Conservation (phyloP, 2,329 filamentous ascomycete species). For the Metarhizium anisopliae region DNA sequence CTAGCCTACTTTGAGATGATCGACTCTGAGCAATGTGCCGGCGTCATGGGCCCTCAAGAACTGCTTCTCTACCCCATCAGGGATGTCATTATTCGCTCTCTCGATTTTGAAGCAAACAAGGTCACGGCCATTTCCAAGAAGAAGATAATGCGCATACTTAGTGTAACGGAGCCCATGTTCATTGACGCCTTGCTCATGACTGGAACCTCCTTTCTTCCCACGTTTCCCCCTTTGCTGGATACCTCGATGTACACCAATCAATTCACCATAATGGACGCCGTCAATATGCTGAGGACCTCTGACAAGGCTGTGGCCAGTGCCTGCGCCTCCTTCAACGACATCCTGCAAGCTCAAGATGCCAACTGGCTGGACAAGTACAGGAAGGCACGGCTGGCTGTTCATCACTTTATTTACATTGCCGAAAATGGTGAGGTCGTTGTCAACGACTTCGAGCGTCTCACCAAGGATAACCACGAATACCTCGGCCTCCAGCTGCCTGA, state of each 20-base stretch:
- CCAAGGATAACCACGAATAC: conserved; percentile 79
- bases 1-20: conserved; percentile 69
- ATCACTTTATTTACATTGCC: conserved; percentile 78
- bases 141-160: conserved; percentile 59
- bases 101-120: conserved; percentile 60
- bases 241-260: conserved; percentile 43
- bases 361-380: conserved; percentile 81
- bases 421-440: conserved; percentile 69
- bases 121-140: conserved; percentile 59
- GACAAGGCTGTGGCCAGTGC: conserved; percentile 63
- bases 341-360: conserved; percentile 59
- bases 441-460: conserved; percentile 63
- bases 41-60: conserved; percentile 77
- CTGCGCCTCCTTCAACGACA: conserved; percentile 71
- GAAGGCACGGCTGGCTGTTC: conserved; percentile 74
- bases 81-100: conserved; percentile 57
- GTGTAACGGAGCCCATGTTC: conserved; percentile 62
- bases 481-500: conserved; percentile 83
- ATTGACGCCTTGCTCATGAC: conserved; percentile 76
- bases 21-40: conserved; percentile 60
- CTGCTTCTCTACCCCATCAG: conserved; percentile 78
- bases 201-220: conserved; percentile 70
- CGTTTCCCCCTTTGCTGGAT: conserved; percentile 69
- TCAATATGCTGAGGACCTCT: conserved; percentile 64
- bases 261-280: conserved; percentile 62